phyloP scores from a whole-genome alignment of 768 basidiomycete genomes.

The Gloeophyllum trabeum region DNA sequence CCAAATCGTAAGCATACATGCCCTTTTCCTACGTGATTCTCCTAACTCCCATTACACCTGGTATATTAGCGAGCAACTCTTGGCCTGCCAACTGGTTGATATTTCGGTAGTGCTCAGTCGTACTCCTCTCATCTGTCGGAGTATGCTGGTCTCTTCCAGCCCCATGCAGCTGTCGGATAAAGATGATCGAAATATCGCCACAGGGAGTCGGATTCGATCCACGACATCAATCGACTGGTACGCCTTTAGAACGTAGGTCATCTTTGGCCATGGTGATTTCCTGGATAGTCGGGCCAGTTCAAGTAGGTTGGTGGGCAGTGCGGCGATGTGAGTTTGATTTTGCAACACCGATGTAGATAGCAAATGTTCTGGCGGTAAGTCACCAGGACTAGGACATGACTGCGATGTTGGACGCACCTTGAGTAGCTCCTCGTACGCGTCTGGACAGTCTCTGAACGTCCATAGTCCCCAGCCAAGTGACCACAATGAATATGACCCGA shows the following conservation, averaged over 20 bases:
- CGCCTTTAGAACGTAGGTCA: conserved; percentile 46
- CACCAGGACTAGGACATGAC: too few species aligned
- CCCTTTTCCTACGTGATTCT: background rate
- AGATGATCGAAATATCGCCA: background rate
- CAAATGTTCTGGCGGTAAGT: too few species aligned
- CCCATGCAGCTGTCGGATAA: too few species aligned
- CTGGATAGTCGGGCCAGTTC: too few species aligned
- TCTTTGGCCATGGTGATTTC: conserved; percentile 51
- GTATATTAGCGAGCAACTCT: background rate
- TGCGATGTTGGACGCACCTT: conserved; percentile 16
- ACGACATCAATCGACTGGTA: conserved; percentile 47
- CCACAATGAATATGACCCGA: conserved; percentile 26
- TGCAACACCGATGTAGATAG: too few species aligned
- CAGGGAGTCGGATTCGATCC: background rate
- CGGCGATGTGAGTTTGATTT: too few species aligned
- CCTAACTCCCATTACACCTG: background rate
- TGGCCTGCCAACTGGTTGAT: background rate
- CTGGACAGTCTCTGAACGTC: conserved; percentile 26
- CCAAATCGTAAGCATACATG: conserved; percentile 52
- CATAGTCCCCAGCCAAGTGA: conserved; percentile 26
- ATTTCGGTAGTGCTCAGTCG: too few species aligned
- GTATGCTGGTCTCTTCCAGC: too few species aligned
- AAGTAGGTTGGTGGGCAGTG: too few species aligned
- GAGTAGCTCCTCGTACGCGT: conserved; percentile 24
- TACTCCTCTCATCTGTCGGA: too few species aligned